Evolutionary conservation across 306 rosid genomes (phyloP), one percentile per base, ranked within the genome.

Genomic region (Acacia confusa): DNA sequence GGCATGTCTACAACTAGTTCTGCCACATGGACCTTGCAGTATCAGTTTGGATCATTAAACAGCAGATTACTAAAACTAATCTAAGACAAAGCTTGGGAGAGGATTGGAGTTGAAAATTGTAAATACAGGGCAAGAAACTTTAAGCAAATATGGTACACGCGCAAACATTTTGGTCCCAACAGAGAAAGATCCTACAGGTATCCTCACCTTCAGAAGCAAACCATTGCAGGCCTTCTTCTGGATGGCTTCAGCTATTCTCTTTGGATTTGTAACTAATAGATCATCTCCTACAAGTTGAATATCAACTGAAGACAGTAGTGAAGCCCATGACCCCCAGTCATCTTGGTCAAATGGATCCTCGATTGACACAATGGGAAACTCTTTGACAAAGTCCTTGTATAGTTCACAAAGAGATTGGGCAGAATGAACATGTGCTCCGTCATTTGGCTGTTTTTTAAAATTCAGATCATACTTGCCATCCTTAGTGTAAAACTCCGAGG

Each of bases 301-400:
- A 86, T 92, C 94, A 66, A 96, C 97, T 22, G 97, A 88, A 70
- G 99, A 96, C n/a, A 76, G 94, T 44, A 96, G 86, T 53, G 93
- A 90, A 82, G 94, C 61, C 99, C 99, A 96, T 2, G 98, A 96
- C 76, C 91, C 78, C 99, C 99, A 96, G 82, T 96, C 99, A 82
- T 96, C 99, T 90, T 96, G 99, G 76, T 96, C 99, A 81, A 96
- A 96, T 6, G 99, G 99, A 83, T 96, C 99, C 90, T 96, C 99
- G 45, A 96, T 93, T 36, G 99, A 96, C 48, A 92, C 98, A 77
- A 96, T 96, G 13, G 97, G 99, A 70, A 96, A 96, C 70, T 96
- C 99, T 85, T 81, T 88, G 53, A 95, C 90, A 52, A 96, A 96
- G 61, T 91, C 92, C 88, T 79, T 81, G 87, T 93, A 96, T 75